A percentile compares a stretch with the other conserved stretches of the same genome.
Evolutionary conservation across 257 asterid genomes (phyloP).

Genomic region (Petunia axillaris): DNA sequence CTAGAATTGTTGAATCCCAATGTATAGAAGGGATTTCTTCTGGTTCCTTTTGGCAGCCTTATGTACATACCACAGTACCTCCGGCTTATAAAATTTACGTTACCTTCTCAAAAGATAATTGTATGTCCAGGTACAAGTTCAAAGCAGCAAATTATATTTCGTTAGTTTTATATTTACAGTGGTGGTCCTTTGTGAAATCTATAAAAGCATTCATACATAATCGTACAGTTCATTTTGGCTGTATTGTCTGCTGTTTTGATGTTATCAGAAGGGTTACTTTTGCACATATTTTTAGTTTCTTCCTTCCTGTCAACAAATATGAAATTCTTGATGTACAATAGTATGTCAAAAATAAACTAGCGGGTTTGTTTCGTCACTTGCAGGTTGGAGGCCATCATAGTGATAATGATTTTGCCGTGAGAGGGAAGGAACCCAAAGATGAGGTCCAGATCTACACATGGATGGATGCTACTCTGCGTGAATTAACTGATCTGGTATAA

Average conservation of each 20-base stretch:
- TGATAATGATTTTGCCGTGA: slow-evolving; percentile 81
- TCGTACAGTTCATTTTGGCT: background rate
- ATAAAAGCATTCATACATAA: too few relatives aligned
- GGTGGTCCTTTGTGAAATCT: background rate
- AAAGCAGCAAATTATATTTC: background rate
- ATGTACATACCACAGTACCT: too few relatives aligned
- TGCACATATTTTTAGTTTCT: background rate
- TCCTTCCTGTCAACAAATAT: background rate
- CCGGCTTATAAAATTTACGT: too few relatives aligned
- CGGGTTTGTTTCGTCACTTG: background rate
- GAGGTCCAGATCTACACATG: slow-evolving; percentile 98
- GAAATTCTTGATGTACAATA: background rate
- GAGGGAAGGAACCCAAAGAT: slow-evolving; percentile 99
- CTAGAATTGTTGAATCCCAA: too few relatives aligned
- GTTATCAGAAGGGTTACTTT: background rate
- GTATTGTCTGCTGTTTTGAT: background rate
- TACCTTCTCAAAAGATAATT: too few relatives aligned
- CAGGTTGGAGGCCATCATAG: slow-evolving; percentile 93
- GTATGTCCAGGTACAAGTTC: too few relatives aligned
- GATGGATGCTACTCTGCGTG: slow-evolving; percentile 99
- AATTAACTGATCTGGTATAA: slow-evolving; percentile 94
- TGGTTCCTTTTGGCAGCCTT: too few relatives aligned
- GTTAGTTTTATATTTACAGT: background rate
- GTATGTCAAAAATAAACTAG: background rate
- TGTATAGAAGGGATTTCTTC: too few relatives aligned